Conservation (phyloP, 345 rosid genomes). For the Boechera stricta region DNA sequence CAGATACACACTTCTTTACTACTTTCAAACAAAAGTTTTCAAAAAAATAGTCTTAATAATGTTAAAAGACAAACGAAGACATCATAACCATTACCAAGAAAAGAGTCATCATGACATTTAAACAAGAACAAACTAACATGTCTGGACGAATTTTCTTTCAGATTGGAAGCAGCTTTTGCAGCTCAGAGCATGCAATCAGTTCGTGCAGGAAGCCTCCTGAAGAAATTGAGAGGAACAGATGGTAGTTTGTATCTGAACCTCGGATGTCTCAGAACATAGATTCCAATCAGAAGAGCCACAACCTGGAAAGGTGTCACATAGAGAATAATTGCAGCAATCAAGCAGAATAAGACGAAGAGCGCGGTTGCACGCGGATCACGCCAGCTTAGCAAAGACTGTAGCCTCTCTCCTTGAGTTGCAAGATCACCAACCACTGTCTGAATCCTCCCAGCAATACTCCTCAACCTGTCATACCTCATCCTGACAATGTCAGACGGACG, state of each 20-base stretch:
- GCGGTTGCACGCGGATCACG: conserved; percentile 92
- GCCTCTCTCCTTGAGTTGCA: conserved; percentile 94
- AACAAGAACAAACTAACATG: conserved; percentile 26
- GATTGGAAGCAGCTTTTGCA: background rate
- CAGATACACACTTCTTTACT: conserved; percentile 13
- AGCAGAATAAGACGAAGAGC: conserved; percentile 78
- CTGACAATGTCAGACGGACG: conserved; percentile 72
- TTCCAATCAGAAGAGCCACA: conserved; percentile 59
- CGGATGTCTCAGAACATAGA: conserved; percentile 83
- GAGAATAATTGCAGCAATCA: conserved; percentile 76
- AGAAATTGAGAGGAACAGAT: conserved; percentile 81
- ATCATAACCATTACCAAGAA: conserved; percentile 30
- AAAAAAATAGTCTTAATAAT: conserved; percentile 25
- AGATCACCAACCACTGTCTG: conserved; percentile 96
- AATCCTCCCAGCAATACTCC: conserved; percentile 91
- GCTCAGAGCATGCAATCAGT: conserved; percentile 82
- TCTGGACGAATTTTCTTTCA: background rate
- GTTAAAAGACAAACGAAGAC: conserved; percentile 13
- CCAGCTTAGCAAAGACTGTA: conserved; percentile 92
- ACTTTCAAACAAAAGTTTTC: conserved; percentile 14
- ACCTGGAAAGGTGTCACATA: conserved; percentile 89
- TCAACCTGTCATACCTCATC: conserved; percentile 85
- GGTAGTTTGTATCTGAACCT: conserved; percentile 85
- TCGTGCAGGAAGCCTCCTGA: conserved; percentile 87
- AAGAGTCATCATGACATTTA: conserved; percentile 26